Evolutionary conservation across 129 eudicot genomes (phyloP).

Genomic region (Cynara cardunculus): DNA sequence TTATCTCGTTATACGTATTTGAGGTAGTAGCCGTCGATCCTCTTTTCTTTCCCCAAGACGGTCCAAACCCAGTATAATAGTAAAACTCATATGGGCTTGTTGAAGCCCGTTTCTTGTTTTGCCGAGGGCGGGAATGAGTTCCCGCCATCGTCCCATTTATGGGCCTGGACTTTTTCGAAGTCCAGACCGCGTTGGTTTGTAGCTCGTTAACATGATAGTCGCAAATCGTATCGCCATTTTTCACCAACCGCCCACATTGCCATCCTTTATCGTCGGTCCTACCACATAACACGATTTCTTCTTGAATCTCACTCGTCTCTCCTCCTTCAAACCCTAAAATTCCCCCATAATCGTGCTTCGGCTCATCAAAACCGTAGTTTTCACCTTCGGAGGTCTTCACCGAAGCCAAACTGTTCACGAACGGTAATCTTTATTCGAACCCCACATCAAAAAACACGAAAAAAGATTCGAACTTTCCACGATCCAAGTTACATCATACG

Average conservation of each 20-base stretch:
- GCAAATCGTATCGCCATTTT: slow-evolving; percentile 37
- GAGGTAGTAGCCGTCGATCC: neutral
- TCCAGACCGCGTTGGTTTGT: slow-evolving; percentile 14
- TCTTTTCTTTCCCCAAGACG: slow-evolving; percentile 60
- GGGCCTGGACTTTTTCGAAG: neutral
- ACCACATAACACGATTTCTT: slow-evolving; percentile 33
- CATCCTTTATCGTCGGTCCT: slow-evolving; percentile 46
- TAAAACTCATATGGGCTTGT: slow-evolving; percentile 37
- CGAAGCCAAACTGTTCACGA: slow-evolving; percentile 21
- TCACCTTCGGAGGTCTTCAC: slow-evolving; percentile 1
- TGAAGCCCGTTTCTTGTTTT: neutral
- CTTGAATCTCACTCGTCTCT: slow-evolving; percentile 7
- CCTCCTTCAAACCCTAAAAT: slow-evolving; percentile 16
- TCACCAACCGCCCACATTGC: slow-evolving; percentile 52
- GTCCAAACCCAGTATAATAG: slow-evolving; percentile 67
- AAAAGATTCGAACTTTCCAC: neutral
- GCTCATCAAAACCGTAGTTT: neutral
- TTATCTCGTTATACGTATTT: neutral
- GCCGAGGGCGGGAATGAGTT: slow-evolving; percentile 10
- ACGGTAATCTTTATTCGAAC: neutral
- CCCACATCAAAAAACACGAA: slow-evolving; percentile 1
- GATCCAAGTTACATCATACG: slow-evolving; percentile 5
- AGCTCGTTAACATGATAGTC: slow-evolving; percentile 35
- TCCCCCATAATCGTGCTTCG: neutral
- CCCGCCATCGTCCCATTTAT: neutral